Evolutionary conservation across 2,329 filamentous ascomycete genomes (phyloP).

Genomic region (Orbilia oligospora): DNA sequence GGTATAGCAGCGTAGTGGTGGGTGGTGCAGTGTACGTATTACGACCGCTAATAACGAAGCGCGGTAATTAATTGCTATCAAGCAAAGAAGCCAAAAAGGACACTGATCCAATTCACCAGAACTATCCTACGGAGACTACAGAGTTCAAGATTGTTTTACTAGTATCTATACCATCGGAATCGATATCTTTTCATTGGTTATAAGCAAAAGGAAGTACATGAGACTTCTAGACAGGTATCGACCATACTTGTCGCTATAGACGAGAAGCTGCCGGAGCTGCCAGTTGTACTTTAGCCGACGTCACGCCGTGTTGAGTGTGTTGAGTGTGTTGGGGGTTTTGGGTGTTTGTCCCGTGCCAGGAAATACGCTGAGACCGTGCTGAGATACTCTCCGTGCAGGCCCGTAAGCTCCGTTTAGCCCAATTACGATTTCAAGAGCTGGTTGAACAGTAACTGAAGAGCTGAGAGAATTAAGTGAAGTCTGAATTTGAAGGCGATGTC

Average conservation of each 20-base stretch:
- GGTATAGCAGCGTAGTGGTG: constrained; percentile 11
- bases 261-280: constrained; percentile 32
- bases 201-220: neutral
- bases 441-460: too few relatives aligned
- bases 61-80: constrained; percentile 43
- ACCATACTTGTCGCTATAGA: constrained; percentile 20
- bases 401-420: neutral
- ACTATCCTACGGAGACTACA: neutral
- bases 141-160: neutral
- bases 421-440: too few relatives aligned
- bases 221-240: constrained; percentile 5
- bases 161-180: neutral
- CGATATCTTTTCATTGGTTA: neutral
- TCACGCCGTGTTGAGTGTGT: constrained; percentile 44
- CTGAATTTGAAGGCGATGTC: constrained; percentile 21
- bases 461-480: too few relatives aligned
- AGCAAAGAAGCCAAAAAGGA: too few relatives aligned
- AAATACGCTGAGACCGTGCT: constrained; percentile 12
- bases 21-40: constrained; percentile 16
- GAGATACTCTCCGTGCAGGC: constrained; percentile 10
- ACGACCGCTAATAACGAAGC: constrained; percentile 34
- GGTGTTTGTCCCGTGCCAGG: constrained; percentile 31
- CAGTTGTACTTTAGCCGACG: constrained; percentile 51
- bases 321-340: constrained; percentile 19
- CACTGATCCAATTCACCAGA: neutral